Percentiles rank a stretch among this genome's conserved stretches.
Evolutionary conservation across 78 protist genomes (phyloP).

Genomic region (Salpingoeca rosetta): DNA sequence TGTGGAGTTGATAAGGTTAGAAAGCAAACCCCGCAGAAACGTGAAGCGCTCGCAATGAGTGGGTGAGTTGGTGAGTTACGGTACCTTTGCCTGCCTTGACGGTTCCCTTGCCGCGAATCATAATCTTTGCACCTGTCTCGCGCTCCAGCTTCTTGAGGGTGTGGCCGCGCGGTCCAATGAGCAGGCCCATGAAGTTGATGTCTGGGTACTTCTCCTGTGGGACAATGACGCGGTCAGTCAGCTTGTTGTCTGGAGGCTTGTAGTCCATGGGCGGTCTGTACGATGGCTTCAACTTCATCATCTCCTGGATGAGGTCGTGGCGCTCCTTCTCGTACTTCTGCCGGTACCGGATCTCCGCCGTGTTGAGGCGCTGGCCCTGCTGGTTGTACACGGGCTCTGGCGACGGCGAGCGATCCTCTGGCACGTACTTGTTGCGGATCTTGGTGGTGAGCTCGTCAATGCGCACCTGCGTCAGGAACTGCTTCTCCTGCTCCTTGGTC

Average conservation of each 20-base stretch:
- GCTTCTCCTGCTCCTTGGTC: background rate
- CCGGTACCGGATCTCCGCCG: constrained; percentile 59
- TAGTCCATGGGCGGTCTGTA: constrained; percentile 41
- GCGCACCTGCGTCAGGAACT: constrained; percentile 2
- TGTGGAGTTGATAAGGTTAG: too few species aligned
- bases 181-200: constrained; percentile 63
- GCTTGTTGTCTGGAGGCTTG: constrained; percentile 5
- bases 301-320: constrained; percentile 24
- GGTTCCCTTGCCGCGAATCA: constrained; percentile 82
- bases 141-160: constrained; percentile 76
- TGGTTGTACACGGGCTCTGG: constrained; percentile 71
- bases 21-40: too few species aligned
- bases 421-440: constrained; percentile 1
- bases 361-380: constrained; percentile 71
- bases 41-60: too few species aligned
- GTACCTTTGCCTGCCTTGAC: constrained; percentile 70
- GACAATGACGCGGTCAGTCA: constrained; percentile 41
- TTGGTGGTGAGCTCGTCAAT: background rate
- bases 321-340: constrained; percentile 53
- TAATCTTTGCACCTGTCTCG: constrained; percentile 70
- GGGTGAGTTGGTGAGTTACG: too few species aligned
- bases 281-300: constrained; percentile 23
- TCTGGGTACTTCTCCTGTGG: constrained; percentile 76
- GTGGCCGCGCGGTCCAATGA: constrained; percentile 78
- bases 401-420: constrained; percentile 45